Conservation (phyloP, 495 filamentous ascomycete species). For the Penicillium canariense region DNA sequence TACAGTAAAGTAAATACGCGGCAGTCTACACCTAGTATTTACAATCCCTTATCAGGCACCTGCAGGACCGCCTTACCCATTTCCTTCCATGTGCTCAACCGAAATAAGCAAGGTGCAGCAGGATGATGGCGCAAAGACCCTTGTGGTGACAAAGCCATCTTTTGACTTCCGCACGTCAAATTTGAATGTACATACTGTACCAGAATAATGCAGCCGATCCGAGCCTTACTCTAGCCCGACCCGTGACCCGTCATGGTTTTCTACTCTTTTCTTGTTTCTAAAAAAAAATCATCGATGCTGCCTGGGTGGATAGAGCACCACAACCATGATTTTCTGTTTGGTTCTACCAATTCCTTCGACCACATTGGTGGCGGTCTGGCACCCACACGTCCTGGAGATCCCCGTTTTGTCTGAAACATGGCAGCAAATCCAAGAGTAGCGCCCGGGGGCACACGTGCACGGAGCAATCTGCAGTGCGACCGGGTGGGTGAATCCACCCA, state of each 20-base stretch:
- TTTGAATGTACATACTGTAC: neutral
- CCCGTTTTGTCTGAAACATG: conserved; percentile 29
- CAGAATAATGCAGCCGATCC: neutral
- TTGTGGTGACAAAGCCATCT: neutral
- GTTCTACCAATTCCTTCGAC: neutral
- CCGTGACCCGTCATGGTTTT: neutral
- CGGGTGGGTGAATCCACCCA: neutral
- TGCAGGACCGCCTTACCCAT: neutral
- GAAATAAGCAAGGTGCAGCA: neutral
- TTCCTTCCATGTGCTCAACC: neutral
- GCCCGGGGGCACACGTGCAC: conserved; percentile 12
- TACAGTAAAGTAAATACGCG: neutral
- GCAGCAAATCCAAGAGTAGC: conserved; percentile 22
- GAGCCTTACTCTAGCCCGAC: neutral
- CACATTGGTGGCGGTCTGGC: neutral
- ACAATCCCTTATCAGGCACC: neutral
- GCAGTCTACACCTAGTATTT: neutral
- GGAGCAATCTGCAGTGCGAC: conserved; percentile 10
- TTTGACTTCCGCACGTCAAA: neutral
- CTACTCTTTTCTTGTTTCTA: neutral
- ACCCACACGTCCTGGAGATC: conserved; percentile 1
- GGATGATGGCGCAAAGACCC: neutral
- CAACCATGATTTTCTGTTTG: neutral
- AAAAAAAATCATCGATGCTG: neutral
- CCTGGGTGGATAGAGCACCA: neutral